phyloP scores from a whole-genome alignment of 2,329 filamentous ascomycete genomes.

The Coleophoma eucalyptorum region DNA sequence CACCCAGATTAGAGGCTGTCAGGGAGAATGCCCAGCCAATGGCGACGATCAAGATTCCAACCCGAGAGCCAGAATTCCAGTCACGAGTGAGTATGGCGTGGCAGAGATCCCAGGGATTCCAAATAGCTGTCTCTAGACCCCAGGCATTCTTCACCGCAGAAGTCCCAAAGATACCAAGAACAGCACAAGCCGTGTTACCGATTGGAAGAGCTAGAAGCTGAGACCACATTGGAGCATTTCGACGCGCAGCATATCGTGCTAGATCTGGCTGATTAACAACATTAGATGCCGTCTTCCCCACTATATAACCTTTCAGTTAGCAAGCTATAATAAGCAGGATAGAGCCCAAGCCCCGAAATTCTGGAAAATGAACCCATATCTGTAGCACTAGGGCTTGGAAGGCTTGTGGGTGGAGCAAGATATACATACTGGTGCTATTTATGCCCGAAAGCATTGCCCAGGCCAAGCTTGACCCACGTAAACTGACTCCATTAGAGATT shows the following conservation, averaged over 20 bases:
- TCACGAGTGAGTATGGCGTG: slow-evolving; percentile 4
- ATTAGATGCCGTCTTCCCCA: neutral
- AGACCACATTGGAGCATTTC: slow-evolving; percentile 31
- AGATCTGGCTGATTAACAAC: slow-evolving; percentile 30
- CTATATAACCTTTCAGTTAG: neutral
- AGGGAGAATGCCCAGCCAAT: slow-evolving; percentile 3
- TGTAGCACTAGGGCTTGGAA: too few relatives aligned
- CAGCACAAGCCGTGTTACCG: slow-evolving; percentile 34
- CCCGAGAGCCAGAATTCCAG: slow-evolving; percentile 3
- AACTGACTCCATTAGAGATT: neutral
- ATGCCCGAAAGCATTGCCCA: neutral
- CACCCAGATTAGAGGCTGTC: slow-evolving; percentile 4
- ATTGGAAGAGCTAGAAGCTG: slow-evolving; percentile 34
- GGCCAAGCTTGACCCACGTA: neutral
- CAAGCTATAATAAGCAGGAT: too few relatives aligned
- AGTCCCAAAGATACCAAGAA: slow-evolving; percentile 36
- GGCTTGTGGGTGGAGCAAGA: too few relatives aligned
- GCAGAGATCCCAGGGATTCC: slow-evolving; percentile 11
- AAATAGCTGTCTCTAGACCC: slow-evolving; percentile 19
- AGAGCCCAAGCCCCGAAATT: too few relatives aligned
- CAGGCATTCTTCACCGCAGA: slow-evolving; percentile 36
- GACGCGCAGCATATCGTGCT: slow-evolving; percentile 31
- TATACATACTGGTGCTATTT: neutral
- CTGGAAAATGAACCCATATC: too few relatives aligned
- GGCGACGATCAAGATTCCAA: slow-evolving; percentile 1